Evolutionary conservation across 2,329 filamentous ascomycete species (phyloP), one percentile per base, ranked within the genome.

Genomic region (Hymenoscyphus fraxineus): DNA sequence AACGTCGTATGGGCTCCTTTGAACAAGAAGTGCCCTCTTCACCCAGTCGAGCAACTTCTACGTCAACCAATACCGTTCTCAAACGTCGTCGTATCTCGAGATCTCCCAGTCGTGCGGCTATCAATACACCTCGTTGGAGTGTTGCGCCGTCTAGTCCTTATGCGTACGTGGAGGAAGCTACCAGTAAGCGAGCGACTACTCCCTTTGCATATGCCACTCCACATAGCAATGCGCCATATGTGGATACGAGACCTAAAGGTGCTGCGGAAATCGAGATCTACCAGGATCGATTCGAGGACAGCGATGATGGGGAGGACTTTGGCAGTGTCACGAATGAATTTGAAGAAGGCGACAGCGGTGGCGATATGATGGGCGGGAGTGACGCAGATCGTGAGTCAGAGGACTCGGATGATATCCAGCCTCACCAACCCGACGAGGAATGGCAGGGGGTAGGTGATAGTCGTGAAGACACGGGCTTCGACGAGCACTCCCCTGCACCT

Each of bases 151-250:
- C 73, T 59, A 68, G 72, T 65, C 62, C 77, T 0, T 75, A 70
- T 51, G 41, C 66, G 1, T 62, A 67, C 35, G 58, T 64, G 19
- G 70, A 76, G n/a, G 70, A 71, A 2, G 41, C 58, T 0, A 31
- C 73, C 65, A 39, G 69, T 68, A 65, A 79, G 41, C 64, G 74
- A 62, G 77, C 81, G 13, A 86, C 83, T 0, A 89, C 88, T 0
- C 81, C 81, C 1, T 87, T 87, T 68, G 87, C 86, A n/a, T 93
- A 93, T 71, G 88, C 89, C 2, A 93, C 90, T 0, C 90, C 90
- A 0, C 82, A 88, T 73, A 92, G 89, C 71, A 88, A 87, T 66
- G 84, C 80, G 3, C 81, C 85, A 1, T 75, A 73, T 59, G 63
- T 71, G 3, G 72, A 72, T 32, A 31, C 60, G 4, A 38, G 64